Evolutionary conservation across 176 grass and related monocot genomes (phyloP), one percentile per base, ranked within the genome.

Genomic region (Musa acuminata): DNA sequence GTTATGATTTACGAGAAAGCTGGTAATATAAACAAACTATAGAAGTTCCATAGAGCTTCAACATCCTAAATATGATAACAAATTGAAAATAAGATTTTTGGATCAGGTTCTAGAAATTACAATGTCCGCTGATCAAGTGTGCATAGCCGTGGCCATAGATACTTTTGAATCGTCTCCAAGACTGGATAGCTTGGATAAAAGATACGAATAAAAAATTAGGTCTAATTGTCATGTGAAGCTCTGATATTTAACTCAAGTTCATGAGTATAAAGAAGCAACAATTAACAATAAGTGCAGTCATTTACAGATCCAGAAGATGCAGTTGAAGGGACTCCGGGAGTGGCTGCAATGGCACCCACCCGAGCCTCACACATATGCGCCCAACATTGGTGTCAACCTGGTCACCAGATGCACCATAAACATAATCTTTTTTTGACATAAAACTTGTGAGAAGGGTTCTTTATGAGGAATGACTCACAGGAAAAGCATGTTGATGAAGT

Each of bases 351-450:
- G 93, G 93, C 21, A 96, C 90, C 93, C 93, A 96, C 63, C 93
- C 89, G 77, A 96, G 87, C 83, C 93, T 90, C 55, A 96, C 90
- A 72, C 89, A 90, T 83, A 96, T 96, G 43, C 89, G 83, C 26
- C 83, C 90, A 86, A 97, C 90, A 85, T 97, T 97, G 52, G 90
- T 97, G 80, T 97, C 93, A 60, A 93, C 90, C 92, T 92, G 69
- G 17, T 8, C 20, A 81, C 9, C 65, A 68, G 27, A 76, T 81
- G n/a, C 82, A 80, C 35, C 71, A 53, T 81, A 51, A 81, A 75
- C 64, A 25, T 20, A 72, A 77, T 49, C 74, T 53, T 71, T 81
- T 55, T 64, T 62, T 43, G 55, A 72, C 29, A 52, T 43, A 62
- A 20, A 80, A 16, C 64, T 48, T 58, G 51, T 24, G 59, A 21